Evolutionary conservation across 2,329 filamentous ascomycete genomes (phyloP), one percentile per base, ranked within the genome.

Genomic region (Alternaria ethzedia): DNA sequence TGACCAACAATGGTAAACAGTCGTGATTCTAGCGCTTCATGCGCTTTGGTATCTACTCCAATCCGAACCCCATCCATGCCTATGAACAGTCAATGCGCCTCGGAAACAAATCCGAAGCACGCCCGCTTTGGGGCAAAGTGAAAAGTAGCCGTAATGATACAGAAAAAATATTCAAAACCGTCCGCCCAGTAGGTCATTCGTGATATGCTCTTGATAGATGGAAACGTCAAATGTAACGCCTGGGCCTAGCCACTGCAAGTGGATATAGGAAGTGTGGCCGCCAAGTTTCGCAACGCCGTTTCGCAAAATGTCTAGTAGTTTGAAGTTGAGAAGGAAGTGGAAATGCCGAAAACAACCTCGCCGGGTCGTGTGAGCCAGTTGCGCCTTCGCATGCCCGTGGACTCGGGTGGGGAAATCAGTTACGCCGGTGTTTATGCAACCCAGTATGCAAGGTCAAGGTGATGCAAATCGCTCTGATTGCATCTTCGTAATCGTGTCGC

Each of bases 381-480:
- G 59, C 76, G 73, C 75, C 75, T 54, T 74, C 70, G 75, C 72
- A 70, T 71, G 66, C 67, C 28, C 41, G 68, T 61, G 58, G 44
- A 56, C 13, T 68, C 59, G 63, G 45, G 28, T 64, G 57, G 64
- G 67, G 67, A 69, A 65, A 59, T 58, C 67, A 61, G 62, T 68
- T 68, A 78, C 77, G 76, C 77, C 77, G 64, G 59, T 70, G 57
- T 65, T 46, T 32, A 77, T 78, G 75, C 72, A 77, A 69, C 71
- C 72, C 70, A 73, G 59, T 73, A 79, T 78, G 74, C 71, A 70
- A 72, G 64, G 62, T 65, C 68, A 60, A 70, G 51, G 45, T 63
- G 60, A 76, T 75, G 71, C 71, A 71, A 70, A 65, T 74, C 74
- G 72, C 71, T 76, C 69, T 72, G 68, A 72, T 74, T 62, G 74